A percentile compares a stretch with the other conserved stretches of the same genome.
Evolutionary conservation across 192 early-diverging fungal species (phyloP).

Genomic region (Gryganskiella cystojenkinii): DNA sequence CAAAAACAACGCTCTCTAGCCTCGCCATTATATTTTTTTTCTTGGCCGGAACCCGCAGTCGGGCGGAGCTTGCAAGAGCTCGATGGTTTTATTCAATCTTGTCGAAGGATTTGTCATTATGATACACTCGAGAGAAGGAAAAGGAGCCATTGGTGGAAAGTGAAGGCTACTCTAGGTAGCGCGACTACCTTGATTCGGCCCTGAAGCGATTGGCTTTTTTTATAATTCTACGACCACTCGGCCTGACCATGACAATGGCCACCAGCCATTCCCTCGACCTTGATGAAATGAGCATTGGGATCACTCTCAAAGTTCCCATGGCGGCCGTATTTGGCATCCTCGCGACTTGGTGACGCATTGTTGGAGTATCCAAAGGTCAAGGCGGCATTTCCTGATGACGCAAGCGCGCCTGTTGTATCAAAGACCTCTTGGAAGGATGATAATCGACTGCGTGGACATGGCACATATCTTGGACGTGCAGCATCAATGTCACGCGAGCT

Average conservation of each 20-base stretch:
- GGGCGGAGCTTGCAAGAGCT: too few species aligned
- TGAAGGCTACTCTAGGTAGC: background rate
- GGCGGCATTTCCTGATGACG: too few species aligned
- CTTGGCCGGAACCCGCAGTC: too few species aligned
- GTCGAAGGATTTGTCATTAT: too few species aligned
- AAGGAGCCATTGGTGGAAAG: too few species aligned
- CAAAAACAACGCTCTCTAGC: conserved; percentile 22
- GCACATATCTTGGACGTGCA: conserved; percentile 24
- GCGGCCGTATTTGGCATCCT: conserved; percentile 21
- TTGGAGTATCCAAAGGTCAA: conserved; percentile 20
- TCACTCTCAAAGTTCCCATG: conserved; percentile 21
- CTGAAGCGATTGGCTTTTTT: background rate
- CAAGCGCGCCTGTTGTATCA: conserved; percentile 13
- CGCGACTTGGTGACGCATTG: conserved; percentile 26
- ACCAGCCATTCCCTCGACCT: conserved; percentile 26
- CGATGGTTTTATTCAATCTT: too few species aligned
- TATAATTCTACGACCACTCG: conserved; percentile 16
- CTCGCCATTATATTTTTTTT: too few species aligned
- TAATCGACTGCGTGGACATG: conserved; percentile 27
- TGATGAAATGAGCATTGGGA: conserved; percentile 24
- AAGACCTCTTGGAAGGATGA: conserved; percentile 32
- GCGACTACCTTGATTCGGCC: background rate
- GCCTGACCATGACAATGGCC: conserved; percentile 22
- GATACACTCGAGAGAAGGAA: too few species aligned
- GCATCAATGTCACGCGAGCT: conserved; percentile 12